A percentile compares a stretch with the other conserved stretches of the same genome.
phyloP scores from a whole-genome alignment of 106 monocot genomes.

The Cymbidium sinense region DNA sequence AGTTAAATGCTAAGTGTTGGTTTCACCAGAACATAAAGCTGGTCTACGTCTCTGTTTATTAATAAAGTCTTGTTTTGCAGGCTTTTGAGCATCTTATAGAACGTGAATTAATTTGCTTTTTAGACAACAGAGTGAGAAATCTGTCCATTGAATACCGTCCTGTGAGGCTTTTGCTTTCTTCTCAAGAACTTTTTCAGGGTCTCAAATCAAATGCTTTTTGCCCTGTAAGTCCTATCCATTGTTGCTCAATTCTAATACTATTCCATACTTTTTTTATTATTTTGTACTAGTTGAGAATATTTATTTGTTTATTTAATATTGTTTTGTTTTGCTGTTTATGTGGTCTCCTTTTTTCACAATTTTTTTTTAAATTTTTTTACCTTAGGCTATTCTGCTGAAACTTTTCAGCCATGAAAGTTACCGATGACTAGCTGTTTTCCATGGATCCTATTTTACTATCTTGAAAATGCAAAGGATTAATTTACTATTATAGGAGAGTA shows the following conservation, averaged over 20 bases:
- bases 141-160: constrained; percentile 71
- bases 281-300: background rate
- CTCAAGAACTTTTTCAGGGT: constrained; percentile 55
- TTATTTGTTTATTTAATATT: too few species aligned
- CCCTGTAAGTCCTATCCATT: constrained; percentile 56
- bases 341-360: background rate
- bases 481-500: too few species aligned
- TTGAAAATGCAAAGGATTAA: too few species aligned
- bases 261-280: too few species aligned
- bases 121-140: constrained; percentile 39
- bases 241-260: background rate
- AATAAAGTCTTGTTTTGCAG: constrained; percentile 29
- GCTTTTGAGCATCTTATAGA: constrained; percentile 88
- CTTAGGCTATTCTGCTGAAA: constrained; percentile 60
- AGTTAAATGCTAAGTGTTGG: background rate
- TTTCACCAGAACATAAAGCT: background rate
- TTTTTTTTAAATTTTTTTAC: background rate
- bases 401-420: constrained; percentile 60
- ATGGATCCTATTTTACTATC: too few species aligned
- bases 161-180: constrained; percentile 63
- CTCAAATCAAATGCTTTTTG: constrained; percentile 61
- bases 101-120: constrained; percentile 55
- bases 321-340: background rate
- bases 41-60: background rate
- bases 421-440: constrained; percentile 13